Base-by-base conservation (phyloP, 352 stramenopile genomes). In the Lagenidium giganteum region DNA sequence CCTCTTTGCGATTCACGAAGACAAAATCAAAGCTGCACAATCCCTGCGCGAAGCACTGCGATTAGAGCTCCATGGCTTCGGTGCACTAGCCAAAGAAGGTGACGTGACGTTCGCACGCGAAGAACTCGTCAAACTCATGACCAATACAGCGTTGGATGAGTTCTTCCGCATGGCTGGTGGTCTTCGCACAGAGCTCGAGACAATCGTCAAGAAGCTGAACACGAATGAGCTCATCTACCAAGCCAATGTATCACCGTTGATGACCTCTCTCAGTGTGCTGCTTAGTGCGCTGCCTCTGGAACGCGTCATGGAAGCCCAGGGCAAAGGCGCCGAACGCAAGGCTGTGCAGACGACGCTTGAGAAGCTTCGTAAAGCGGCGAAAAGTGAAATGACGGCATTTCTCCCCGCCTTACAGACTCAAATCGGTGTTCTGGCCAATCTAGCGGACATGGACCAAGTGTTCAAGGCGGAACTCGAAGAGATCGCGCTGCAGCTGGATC, bases 151-250 rank as follows among this genome's bases (percentile, higher is more conserved):
- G 7, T 56, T 91, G 25, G 74, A 87, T 31, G 78, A 87, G 20
- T 87, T 93, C 41, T 93, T 91, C 34, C 66, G 79, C 44, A 68
- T 62, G 20, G 64, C 71, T 18, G 83, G 80, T 1, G 83, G 71
- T 2, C 64, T 95, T 16, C 84, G 82, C n/a, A 26, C 44, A 2
- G 81, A 91, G 24, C 51, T 95, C 6, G 57, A 81, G 12, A 52
- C 36, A 11, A 50, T 93, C 16, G 55, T 69, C 12, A 72, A 87
- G 54, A 58, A 67, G 4, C 49, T 94, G 13, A 57, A 55, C 8
- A 47, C 71, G 12, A 47, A 71, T 7, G 64, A 89, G 26, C 70
- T 95, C 28, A 91, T 95, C 35, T 90, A 94, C 64, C 50, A 51
- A 13, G 31, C 44, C 6, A 66, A 84, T 14, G 13, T 95, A 20